A percentile compares a stretch with the other conserved stretches of the same genome.
phyloP scores from a whole-genome alignment of 23 red algal species.

The Cyanidium caldarium region DNA sequence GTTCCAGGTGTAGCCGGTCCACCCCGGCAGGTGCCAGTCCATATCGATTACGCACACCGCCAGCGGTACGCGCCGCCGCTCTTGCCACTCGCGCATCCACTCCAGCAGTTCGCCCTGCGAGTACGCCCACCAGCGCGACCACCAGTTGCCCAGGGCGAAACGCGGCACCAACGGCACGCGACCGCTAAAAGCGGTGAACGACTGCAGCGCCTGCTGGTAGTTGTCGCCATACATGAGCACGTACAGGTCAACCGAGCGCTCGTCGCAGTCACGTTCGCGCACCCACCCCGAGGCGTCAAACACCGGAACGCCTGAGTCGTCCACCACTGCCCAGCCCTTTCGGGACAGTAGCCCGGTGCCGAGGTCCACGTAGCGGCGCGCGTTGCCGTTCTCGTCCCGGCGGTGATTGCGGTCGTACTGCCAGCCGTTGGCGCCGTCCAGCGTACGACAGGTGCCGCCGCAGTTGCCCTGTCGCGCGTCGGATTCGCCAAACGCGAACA shows the following conservation, averaged over 20 bases:
- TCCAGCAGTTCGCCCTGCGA: conserved; percentile 1
- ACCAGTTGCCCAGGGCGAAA: conserved; percentile 18
- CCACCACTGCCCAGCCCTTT: not conserved
- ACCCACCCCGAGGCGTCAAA: conserved; percentile 15
- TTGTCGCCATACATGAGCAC: conserved; percentile 7
- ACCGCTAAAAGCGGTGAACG: conserved; percentile 6
- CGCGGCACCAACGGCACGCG: conserved; percentile 6
- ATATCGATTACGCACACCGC: conserved; percentile 18
- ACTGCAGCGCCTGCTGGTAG: conserved; percentile 2
- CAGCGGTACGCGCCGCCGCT: not conserved
- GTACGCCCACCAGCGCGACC: conserved; percentile 23
- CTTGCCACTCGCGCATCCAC: not conserved
- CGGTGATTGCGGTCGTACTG: not conserved
- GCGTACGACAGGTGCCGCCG: conserved; percentile 14
- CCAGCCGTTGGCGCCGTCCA: conserved; percentile 18
- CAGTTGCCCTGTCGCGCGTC: not conserved
- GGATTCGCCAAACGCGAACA: not conserved
- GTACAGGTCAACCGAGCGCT: conserved; percentile 7
- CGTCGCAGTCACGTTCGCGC: not conserved
- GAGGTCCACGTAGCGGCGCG: not conserved
- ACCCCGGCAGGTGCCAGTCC: conserved; percentile 21
- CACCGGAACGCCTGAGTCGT: conserved; percentile 1
- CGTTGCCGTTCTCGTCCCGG: not conserved
- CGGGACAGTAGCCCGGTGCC: conserved; percentile 1
- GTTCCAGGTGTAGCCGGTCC: conserved; percentile 28